phyloP scores from a whole-genome alignment of 352 stramenopile genomes.

The Pythium biforme region DNA sequence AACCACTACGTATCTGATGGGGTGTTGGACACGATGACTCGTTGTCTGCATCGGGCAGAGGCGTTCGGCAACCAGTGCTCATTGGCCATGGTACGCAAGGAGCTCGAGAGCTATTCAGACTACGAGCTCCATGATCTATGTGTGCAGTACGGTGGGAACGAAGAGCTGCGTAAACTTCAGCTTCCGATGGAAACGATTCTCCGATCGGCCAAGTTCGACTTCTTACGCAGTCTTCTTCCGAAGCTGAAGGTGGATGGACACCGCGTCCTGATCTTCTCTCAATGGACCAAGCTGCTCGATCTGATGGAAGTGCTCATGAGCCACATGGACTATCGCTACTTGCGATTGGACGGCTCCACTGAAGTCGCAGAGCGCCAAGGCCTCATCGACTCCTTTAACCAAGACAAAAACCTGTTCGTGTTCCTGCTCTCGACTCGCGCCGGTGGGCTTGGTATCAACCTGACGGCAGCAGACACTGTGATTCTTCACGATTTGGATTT shows the following conservation, averaged over 20 bases:
- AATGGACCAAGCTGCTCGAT: conserved; percentile 95
- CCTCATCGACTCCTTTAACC: conserved; percentile 84
- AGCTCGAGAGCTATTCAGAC: conserved; percentile 93
- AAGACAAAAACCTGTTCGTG: conserved; percentile 93
- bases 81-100: conserved; percentile 84
- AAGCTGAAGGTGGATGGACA: conserved; percentile 86
- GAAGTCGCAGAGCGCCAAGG: conserved; percentile 71
- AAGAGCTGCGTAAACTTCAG: conserved; percentile 82
- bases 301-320: conserved; percentile 89
- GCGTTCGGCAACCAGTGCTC: conserved; percentile 86
- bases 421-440: conserved; percentile 97
- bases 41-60: conserved; percentile 73
- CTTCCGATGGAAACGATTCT: conserved; percentile 89
- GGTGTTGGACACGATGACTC: conserved; percentile 80
- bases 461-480: conserved; percentile 91
- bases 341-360: conserved; percentile 80
- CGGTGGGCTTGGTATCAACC: conserved; percentile 97
- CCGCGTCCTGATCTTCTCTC: conserved; percentile 96
- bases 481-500: conserved; percentile 88
- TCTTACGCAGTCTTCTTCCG: conserved; percentile 87
- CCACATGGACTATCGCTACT: conserved; percentile 70
- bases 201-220: conserved; percentile 93
- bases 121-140: conserved; percentile 96
- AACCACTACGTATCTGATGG: conserved; percentile 72
- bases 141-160: conserved; percentile 80